Evolutionary conservation across 2,329 filamentous ascomycete genomes (phyloP).

Genomic region (Taxawa tesnikishii): DNA sequence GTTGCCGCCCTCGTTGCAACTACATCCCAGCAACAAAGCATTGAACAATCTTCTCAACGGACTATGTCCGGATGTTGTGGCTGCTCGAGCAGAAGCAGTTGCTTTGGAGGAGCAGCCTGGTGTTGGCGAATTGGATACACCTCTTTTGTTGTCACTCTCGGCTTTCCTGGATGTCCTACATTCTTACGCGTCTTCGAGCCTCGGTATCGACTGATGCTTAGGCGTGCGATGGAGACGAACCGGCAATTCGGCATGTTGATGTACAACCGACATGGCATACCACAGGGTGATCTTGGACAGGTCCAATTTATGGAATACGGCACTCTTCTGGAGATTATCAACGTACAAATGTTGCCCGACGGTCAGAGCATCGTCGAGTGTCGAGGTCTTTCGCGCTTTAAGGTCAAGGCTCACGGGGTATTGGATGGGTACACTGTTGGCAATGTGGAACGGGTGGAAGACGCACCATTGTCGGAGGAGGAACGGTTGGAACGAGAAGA

Average conservation of each 20-base stretch:
- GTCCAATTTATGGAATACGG: constrained; percentile 60
- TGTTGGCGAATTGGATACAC: constrained; percentile 46
- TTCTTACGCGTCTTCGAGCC: constrained; percentile 89
- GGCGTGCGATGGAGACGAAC: constrained; percentile 60
- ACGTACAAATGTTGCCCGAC: constrained; percentile 61
- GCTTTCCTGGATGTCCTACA: constrained; percentile 72
- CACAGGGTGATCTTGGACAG: constrained; percentile 40
- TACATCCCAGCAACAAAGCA: constrained; percentile 47
- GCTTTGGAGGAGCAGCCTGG: constrained; percentile 45
- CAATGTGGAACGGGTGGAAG: constrained; percentile 64
- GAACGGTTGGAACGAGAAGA: constrained; percentile 64
- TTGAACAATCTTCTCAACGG: constrained; percentile 51
- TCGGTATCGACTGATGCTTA: constrained; percentile 82
- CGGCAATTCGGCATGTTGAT: constrained; percentile 78
- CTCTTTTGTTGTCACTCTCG: constrained; percentile 74
- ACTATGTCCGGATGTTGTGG: constrained; percentile 58
- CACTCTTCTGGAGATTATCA: constrained; percentile 64
- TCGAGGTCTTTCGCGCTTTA: constrained; percentile 64
- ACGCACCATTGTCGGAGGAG: constrained; percentile 71
- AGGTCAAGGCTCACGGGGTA: constrained; percentile 49
- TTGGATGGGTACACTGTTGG: constrained; percentile 70
- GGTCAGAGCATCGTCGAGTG: constrained; percentile 75
- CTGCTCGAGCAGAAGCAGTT: constrained; percentile 43
- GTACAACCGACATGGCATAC: constrained; percentile 43
- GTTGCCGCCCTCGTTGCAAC: constrained; percentile 35